Conservation (phyloP, 2,329 filamentous ascomycete genomes). For the Aspergillus quadricinctus region DNA sequence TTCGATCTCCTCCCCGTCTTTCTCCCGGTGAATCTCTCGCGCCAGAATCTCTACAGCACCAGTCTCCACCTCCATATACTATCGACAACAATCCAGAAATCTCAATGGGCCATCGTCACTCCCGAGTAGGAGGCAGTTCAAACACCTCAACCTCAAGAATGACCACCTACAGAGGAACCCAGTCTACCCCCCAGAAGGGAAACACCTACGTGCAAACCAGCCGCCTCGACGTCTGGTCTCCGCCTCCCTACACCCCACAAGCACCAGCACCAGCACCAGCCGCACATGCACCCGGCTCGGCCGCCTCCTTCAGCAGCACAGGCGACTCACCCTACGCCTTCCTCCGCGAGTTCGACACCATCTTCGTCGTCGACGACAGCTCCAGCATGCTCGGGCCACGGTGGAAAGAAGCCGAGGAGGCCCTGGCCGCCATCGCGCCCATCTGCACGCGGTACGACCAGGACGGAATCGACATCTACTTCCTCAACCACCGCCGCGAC, state of each 20-base stretch:
- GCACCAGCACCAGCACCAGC: slow-evolving; percentile 18
- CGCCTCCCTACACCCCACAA: slow-evolving; percentile 14
- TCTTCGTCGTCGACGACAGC: slow-evolving; percentile 91
- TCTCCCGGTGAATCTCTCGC: not conserved
- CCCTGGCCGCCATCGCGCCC: slow-evolving; percentile 69
- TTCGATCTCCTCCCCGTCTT: not conserved
- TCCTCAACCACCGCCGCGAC: slow-evolving; percentile 64
- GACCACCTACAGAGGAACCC: not conserved
- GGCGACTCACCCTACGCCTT: slow-evolving; percentile 69
- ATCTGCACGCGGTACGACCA: slow-evolving; percentile 75
- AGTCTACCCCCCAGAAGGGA: not conserved
- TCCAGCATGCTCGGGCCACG: slow-evolving; percentile 73
- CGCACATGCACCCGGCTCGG: not conserved
- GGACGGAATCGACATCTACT: slow-evolving; percentile 88
- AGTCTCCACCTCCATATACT: not conserved
- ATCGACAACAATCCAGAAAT: not conserved
- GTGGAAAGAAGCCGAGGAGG: slow-evolving; percentile 71
- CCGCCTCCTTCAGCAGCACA: slow-evolving; percentile 24
- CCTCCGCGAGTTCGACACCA: slow-evolving; percentile 74
- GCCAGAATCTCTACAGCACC: not conserved
- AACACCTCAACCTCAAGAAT: not conserved
- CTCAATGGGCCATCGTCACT: slow-evolving; percentile 6
- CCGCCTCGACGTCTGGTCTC: slow-evolving; percentile 11
- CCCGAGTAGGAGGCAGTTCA: not conserved
- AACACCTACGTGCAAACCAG: not conserved